Evolutionary conservation across 1,139 yeast species (phyloP), one percentile per base, ranked within the genome.

Genomic region (Pneumocystis jirovecii): DNA sequence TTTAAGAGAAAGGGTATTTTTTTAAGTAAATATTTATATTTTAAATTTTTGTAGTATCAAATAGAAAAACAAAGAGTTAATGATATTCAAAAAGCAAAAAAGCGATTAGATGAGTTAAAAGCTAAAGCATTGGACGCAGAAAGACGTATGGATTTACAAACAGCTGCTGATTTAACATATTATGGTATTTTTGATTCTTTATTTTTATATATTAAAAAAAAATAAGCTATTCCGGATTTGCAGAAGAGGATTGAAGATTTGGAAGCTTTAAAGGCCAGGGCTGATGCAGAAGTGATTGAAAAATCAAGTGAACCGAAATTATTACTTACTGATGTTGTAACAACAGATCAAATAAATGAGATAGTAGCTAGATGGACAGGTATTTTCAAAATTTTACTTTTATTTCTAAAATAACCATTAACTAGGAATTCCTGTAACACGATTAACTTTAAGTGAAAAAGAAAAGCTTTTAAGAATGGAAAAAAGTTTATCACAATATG

Each of bases 361-460:
- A 93, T 97, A 40, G 97, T 97, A 39, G 97, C 98, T 2, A 83
- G 96, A 74, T 81, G 95, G 71, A 93, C 98, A 15, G 98, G 98
- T 74, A 25, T 50, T 25, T 44, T 44, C 19, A 4, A 37, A 37
- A 37, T 37, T 8, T 25, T 12, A 25, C 25, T 10, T n/a, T 50
- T 29, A 25, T 21, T 25, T 40, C 25, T 25, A 25, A 50, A 50
- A 25, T 50, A 50, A 50, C n/a, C 25, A 25, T 50, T 50, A 12
- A 17, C 25, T 50, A 50, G 57, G 57, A 25, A 91, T 93, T 68
- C 98, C 98, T n/a, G 97, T 93, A n/a, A 83, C 87, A 70, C 93
- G 93, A 77, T 82, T 93, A 73, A 87, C 96, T 2, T 96, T 90
- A 77, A 95, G 97, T 40, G 99, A 93, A 76, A 93, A 93, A 76